Conservation (phyloP, 805 yeast genomes). For the Candida ipomoeae region DNA sequence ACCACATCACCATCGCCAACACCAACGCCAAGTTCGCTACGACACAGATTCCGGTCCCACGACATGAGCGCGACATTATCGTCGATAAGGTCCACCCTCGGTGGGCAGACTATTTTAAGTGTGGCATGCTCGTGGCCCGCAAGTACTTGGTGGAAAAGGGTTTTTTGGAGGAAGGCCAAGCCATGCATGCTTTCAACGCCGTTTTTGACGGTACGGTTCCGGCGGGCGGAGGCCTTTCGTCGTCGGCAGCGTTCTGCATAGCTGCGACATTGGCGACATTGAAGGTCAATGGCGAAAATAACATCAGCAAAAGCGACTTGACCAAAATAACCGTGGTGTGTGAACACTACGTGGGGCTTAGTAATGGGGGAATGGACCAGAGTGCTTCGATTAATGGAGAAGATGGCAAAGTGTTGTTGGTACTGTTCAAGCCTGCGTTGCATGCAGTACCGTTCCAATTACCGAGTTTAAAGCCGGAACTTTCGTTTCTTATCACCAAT, state of each 20-base stretch:
- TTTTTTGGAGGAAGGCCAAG: constrained; percentile 19
- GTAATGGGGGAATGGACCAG: constrained; percentile 80
- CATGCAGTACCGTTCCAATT: constrained; percentile 51
- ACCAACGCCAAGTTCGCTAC: constrained; percentile 32
- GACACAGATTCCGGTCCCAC: constrained; percentile 41
- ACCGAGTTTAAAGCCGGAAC: constrained; percentile 41
- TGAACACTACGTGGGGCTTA: constrained; percentile 70
- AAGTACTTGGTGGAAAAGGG: constrained; percentile 38
- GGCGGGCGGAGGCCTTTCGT: constrained; percentile 66
- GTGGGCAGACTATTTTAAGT: constrained; percentile 69
- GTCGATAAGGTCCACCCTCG: constrained; percentile 49
- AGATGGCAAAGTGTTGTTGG: constrained; percentile 51
- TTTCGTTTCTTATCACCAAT: constrained; percentile 60
- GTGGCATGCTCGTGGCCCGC: constrained; percentile 60
- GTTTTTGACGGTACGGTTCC: constrained; percentile 64
- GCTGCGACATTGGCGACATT: constrained; percentile 57
- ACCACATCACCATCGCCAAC: constrained; percentile 29
- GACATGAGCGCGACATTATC: constrained; percentile 30
- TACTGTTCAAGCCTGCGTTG: constrained; percentile 58
- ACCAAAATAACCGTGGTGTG: constrained; percentile 59
- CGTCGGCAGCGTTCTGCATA: constrained; percentile 70
- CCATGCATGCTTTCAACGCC: constrained; percentile 47
- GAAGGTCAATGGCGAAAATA: constrained; percentile 44
- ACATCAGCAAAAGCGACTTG: constrained; percentile 47
- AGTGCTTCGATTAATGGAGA: constrained; percentile 67